phyloP scores from a whole-genome alignment of 257 asterid species.

The Jasminum sambac region DNA sequence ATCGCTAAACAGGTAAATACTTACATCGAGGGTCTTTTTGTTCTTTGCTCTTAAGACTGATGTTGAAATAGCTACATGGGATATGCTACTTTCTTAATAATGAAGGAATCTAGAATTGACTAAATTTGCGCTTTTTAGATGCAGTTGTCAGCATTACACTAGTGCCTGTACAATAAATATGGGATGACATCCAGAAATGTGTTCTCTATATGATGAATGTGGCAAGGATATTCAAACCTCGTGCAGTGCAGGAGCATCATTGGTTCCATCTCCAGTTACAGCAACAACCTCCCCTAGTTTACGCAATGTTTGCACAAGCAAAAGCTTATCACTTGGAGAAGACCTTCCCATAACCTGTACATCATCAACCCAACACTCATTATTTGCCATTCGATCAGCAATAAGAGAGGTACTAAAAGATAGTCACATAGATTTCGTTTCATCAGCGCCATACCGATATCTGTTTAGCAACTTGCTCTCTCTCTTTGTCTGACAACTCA shows the following conservation, averaged over 20 bases:
- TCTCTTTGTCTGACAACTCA: conserved; percentile 72
- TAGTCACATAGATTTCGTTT: not conserved
- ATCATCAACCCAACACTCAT: conserved; percentile 25
- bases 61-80: not conserved
- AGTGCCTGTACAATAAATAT: not conserved
- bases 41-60: not conserved
- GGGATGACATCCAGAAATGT: not conserved
- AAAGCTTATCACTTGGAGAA: conserved; percentile 93
- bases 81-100: not conserved
- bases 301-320: conserved; percentile 88
- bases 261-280: conserved; percentile 97
- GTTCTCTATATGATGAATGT: conserved; percentile 2
- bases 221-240: conserved; percentile 54
- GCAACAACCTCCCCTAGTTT: conserved; percentile 90
- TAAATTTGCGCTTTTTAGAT: not conserved
- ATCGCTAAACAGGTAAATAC: conserved; percentile 1
- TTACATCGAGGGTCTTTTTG: not conserved
- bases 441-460: conserved; percentile 53
- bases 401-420: not conserved
- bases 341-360: conserved; percentile 91
- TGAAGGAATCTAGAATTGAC: not conserved
- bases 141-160: not conserved
- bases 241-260: conserved; percentile 96
- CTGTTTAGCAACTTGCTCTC: conserved; percentile 61
- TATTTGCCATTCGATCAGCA: not conserved